Conservation (phyloP, 768 basidiomycete species). For the Pisolithus orientalis region DNA sequence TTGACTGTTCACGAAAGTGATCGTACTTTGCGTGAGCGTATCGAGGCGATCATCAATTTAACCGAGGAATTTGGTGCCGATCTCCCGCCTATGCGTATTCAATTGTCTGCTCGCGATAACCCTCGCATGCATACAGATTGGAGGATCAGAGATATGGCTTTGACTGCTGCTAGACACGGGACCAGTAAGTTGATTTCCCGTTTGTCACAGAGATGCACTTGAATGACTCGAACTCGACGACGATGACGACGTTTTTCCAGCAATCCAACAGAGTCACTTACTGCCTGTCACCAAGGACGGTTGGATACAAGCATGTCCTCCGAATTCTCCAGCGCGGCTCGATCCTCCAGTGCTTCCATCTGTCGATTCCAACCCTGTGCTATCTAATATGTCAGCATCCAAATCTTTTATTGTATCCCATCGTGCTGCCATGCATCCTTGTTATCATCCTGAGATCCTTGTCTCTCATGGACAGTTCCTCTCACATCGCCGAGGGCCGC, state of each 20-base stretch:
- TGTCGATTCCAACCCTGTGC: neutral
- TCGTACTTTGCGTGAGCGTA: neutral
- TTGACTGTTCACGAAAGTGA: slow-evolving; percentile 5
- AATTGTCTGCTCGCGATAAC: slow-evolving; percentile 24
- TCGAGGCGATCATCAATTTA: slow-evolving; percentile 16
- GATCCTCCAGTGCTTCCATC: slow-evolving; percentile 26
- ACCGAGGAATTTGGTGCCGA: slow-evolving; percentile 20
- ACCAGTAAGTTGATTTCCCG: slow-evolving; percentile 13
- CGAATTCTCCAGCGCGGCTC: slow-evolving; percentile 21
- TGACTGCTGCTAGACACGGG: slow-evolving; percentile 21
- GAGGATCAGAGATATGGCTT: slow-evolving; percentile 14
- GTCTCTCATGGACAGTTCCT: slow-evolving; percentile 47
- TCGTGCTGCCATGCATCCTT: slow-evolving; percentile 30
- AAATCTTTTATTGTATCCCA: slow-evolving; percentile 34
- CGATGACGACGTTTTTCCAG: slow-evolving; percentile 9
- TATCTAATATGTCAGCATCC: neutral
- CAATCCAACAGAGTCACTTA: slow-evolving; percentile 23
- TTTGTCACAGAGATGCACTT: too few species aligned
- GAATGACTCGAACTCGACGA: neutral
- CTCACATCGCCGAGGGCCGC: slow-evolving; percentile 40
- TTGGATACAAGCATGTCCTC: slow-evolving; percentile 17
- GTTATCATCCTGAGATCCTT: slow-evolving; percentile 29
- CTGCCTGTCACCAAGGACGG: slow-evolving; percentile 27
- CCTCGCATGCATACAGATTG: slow-evolving; percentile 22
- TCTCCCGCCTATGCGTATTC: slow-evolving; percentile 27